phyloP scores from a whole-genome alignment of 1,139 yeast genomes.

The Citeromyces hawaiiensis region DNA sequence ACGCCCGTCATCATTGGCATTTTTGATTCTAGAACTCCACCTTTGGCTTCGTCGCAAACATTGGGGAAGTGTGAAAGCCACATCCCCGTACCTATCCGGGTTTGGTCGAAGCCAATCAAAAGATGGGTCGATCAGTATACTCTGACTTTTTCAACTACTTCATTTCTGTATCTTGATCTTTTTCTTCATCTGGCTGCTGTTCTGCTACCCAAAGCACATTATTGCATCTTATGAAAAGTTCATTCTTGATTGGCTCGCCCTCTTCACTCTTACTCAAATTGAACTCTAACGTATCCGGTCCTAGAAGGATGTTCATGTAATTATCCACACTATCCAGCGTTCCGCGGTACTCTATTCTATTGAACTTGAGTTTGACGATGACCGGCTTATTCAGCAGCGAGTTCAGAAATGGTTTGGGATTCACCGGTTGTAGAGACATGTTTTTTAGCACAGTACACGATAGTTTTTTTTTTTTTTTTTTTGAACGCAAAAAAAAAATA shows the following conservation, averaged over 20 bases:
- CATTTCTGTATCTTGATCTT: constrained; percentile 4
- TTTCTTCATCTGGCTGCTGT: constrained; percentile 8
- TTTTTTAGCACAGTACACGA: background rate
- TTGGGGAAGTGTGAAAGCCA: too few species aligned
- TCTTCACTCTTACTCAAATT: constrained; percentile 36
- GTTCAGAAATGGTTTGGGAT: constrained; percentile 84
- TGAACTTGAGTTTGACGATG: constrained; percentile 87
- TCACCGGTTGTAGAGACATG: constrained; percentile 50
- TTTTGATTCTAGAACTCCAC: too few species aligned
- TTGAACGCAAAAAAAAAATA: too few species aligned
- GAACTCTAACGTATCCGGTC: constrained; percentile 26
- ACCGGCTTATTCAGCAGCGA: constrained; percentile 59
- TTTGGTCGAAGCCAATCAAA: too few species aligned
- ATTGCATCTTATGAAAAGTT: constrained; percentile 76
- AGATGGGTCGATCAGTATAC: constrained; percentile 1
- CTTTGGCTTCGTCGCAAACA: too few species aligned
- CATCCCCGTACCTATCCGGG: too few species aligned
- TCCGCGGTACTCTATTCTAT: constrained; percentile 82
- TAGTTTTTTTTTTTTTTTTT: too few species aligned
- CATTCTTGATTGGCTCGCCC: constrained; percentile 19
- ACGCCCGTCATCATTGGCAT: too few species aligned
- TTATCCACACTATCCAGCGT: constrained; percentile 73
- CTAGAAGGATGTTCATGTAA: constrained; percentile 81
- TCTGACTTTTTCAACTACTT: background rate
- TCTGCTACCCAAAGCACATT: constrained; percentile 58